Conservation (phyloP, 352 stramenopile genomes). For the Phytophthora uliginosa region DNA sequence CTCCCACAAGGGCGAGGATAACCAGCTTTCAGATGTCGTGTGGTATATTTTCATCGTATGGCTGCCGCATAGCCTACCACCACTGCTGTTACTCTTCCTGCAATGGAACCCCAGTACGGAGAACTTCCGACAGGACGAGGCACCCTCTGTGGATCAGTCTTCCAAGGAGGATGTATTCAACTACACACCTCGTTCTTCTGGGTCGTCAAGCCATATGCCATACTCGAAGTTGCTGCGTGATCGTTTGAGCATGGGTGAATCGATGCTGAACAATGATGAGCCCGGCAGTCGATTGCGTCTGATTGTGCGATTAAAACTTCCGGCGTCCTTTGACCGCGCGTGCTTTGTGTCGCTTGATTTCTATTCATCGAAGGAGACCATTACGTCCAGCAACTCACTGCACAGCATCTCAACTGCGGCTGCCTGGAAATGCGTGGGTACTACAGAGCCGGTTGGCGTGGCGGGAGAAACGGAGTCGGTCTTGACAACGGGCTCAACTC, state of each 20-base stretch:
- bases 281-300: constrained; percentile 83
- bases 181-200: constrained; percentile 80
- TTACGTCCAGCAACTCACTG: constrained; percentile 59
- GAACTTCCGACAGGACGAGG: constrained; percentile 67
- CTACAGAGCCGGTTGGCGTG: constrained; percentile 81
- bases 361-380: constrained; percentile 79
- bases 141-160: constrained; percentile 66
- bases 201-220: constrained; percentile 83
- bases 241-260: constrained; percentile 81
- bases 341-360: constrained; percentile 90
- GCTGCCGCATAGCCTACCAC: constrained; percentile 80
- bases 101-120: constrained; percentile 90
- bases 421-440: constrained; percentile 88
- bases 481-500: constrained; percentile 59
- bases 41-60: constrained; percentile 93
- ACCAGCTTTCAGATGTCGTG: constrained; percentile 81
- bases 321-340: constrained; percentile 76
- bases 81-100: constrained; percentile 83
- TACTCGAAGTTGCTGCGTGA: constrained; percentile 83
- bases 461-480: constrained; percentile 73
- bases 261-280: constrained; percentile 84
- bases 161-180: constrained; percentile 91
- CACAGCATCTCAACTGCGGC: constrained; percentile 64
- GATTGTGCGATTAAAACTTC: constrained; percentile 87
- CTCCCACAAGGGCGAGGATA: constrained; percentile 59